A percentile compares a stretch with the other conserved stretches of the same genome.
Conservation (phyloP, 768 basidiomycete species). For the Hirschioporus abietinus region DNA sequence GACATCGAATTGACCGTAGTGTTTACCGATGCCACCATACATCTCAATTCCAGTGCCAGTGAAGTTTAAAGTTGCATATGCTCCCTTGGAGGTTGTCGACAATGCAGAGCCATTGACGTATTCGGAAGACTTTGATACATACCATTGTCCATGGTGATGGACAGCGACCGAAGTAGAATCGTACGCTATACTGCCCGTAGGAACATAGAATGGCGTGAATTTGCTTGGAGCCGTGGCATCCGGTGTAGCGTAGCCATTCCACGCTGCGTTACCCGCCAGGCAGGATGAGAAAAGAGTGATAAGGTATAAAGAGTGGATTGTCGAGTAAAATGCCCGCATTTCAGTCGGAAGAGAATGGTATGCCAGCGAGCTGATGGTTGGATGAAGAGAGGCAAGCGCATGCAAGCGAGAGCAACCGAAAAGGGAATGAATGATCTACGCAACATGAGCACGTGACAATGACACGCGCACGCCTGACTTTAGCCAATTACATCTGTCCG, state of each 20-base stretch:
- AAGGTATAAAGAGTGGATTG: background rate
- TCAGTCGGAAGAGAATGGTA: background rate
- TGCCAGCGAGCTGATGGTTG: background rate
- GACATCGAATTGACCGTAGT: constrained; percentile 52
- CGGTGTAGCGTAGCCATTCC: constrained; percentile 61
- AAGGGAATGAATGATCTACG: background rate
- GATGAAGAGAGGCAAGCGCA: background rate
- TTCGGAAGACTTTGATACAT: constrained; percentile 42
- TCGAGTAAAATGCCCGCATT: background rate
- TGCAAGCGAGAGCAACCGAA: background rate
- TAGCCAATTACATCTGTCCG: background rate
- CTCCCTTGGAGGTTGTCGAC: constrained; percentile 42
- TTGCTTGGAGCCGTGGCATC: constrained; percentile 38
- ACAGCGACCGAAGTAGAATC: constrained; percentile 67
- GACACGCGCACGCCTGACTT: background rate
- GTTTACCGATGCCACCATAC: constrained; percentile 57
- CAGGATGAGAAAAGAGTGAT: background rate
- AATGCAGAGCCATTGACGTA: constrained; percentile 48
- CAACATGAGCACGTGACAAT: background rate
- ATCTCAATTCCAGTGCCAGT: constrained; percentile 74
- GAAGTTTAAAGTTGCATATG: constrained; percentile 54
- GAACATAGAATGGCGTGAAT: constrained; percentile 71
- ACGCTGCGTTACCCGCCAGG: constrained; percentile 40
- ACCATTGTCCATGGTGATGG: constrained; percentile 57
- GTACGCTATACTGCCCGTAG: constrained; percentile 65